Evolutionary conservation across 495 filamentous ascomycete species (phyloP).

Genomic region (Penicillium riverlandense): DNA sequence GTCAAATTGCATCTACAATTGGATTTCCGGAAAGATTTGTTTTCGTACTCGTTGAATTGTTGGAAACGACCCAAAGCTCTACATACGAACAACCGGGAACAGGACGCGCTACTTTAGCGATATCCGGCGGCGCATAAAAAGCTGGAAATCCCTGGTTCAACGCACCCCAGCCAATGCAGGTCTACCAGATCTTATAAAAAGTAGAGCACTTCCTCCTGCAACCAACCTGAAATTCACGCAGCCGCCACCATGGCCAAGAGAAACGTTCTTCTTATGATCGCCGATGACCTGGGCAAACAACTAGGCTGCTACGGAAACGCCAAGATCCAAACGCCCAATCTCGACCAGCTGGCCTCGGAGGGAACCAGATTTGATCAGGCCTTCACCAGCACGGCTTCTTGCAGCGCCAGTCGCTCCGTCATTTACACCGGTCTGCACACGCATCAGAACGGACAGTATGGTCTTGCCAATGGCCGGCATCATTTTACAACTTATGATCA

Average conservation of each 20-base stretch:
- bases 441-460: constrained; percentile 42
- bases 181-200: background rate
- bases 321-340: constrained; percentile 26
- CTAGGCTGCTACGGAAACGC: constrained; percentile 32
- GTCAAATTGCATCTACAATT: too few species aligned
- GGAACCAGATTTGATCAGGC: constrained; percentile 29
- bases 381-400: constrained; percentile 40
- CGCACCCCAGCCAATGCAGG: background rate
- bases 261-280: constrained; percentile 35
- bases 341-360: constrained; percentile 30
- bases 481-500: constrained; percentile 38
- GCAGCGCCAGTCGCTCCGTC: constrained; percentile 34
- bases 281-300: constrained; percentile 35
- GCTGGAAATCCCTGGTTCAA: background rate
- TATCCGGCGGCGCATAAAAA: background rate
- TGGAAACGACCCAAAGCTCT: too few species aligned
- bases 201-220: too few species aligned
- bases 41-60: too few species aligned
- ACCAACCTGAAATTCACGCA: background rate
- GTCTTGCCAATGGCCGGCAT: constrained; percentile 20
- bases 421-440: constrained; percentile 42
- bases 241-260: constrained; percentile 8
- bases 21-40: too few species aligned
- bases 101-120: background rate
- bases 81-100: background rate